These are phyloP conservation scores for Leccinum boreale DNA, from an alignment of 768 basidiomycete genomes.

Conservation along the genomic window DNA sequence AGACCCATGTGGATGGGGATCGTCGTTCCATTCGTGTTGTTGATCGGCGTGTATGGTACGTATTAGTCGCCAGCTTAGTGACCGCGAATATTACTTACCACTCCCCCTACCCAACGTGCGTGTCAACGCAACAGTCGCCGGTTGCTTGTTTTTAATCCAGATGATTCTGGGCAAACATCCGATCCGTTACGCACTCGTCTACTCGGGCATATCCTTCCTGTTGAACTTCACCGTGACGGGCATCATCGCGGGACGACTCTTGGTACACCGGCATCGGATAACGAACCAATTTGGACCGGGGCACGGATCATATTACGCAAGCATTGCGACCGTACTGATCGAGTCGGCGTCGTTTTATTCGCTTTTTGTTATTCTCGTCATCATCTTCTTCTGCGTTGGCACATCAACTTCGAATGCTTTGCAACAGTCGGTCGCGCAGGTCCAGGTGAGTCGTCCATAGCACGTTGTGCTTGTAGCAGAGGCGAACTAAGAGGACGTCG, in stretches of 20 bases:
- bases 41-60: constrained; percentile 15
- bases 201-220: constrained; percentile 10
- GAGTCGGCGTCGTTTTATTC: constrained; percentile 22
- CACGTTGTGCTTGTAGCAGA: neutral
- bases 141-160: constrained; percentile 2
- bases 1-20: constrained; percentile 7
- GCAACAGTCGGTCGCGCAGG: constrained; percentile 18
- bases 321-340: constrained; percentile 11
- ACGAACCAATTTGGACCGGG: constrained; percentile 11
- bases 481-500: neutral
- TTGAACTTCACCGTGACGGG: constrained; percentile 16
- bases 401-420: constrained; percentile 5
- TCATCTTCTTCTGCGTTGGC: constrained; percentile 5
- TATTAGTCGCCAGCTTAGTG: neutral
- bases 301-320: constrained; percentile 11
- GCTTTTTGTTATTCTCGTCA: constrained; percentile 11
- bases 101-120: neutral
- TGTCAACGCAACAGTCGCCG: constrained; percentile 1
- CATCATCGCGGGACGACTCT: constrained; percentile 15
- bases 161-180: neutral
- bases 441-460: constrained; percentile 9
- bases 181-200: constrained; percentile 1
- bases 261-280: constrained; percentile 11
- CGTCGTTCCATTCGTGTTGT: constrained; percentile 1
- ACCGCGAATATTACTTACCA: neutral